A percentile compares a stretch with the other conserved stretches of the same genome.
Conservation (phyloP, 306 rosid genomes). For the Clitoria ternatea region DNA sequence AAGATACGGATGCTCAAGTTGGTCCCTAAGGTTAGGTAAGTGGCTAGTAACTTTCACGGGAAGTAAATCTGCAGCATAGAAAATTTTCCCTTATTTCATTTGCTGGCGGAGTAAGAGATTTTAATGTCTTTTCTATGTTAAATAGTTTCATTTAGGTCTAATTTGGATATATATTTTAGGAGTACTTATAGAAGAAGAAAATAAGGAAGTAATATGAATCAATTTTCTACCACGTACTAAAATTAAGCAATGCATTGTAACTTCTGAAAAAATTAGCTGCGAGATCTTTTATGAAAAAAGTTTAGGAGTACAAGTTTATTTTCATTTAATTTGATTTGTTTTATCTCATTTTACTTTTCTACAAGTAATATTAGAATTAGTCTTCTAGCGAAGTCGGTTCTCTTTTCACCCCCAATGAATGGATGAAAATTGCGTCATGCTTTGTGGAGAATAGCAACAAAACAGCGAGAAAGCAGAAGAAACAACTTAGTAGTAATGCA, state of each 20-base stretch:
- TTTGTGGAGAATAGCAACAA: neutral
- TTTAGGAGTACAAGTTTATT: too few relatives aligned
- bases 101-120: neutral
- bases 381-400: neutral
- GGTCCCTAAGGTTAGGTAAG: slow-evolving; percentile 32
- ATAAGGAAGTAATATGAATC: too few relatives aligned
- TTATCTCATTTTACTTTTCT: too few relatives aligned
- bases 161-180: too few relatives aligned
- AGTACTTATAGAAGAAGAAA: too few relatives aligned
- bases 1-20: slow-evolving; percentile 5
- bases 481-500: neutral
- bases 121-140: neutral
- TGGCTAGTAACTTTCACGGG: slow-evolving; percentile 10
- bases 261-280: too few relatives aligned
- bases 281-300: too few relatives aligned
- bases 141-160: too few relatives aligned
- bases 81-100: neutral
- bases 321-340: too few relatives aligned
- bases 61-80: slow-evolving; percentile 3
- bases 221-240: too few relatives aligned
- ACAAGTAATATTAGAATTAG: too few relatives aligned
- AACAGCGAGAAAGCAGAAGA: neutral
- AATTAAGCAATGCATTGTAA: too few relatives aligned
- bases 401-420: neutral
- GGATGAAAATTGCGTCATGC: neutral